Conservation (phyloP, 1,139 yeast species). For the Suhomyces coccinellae region DNA sequence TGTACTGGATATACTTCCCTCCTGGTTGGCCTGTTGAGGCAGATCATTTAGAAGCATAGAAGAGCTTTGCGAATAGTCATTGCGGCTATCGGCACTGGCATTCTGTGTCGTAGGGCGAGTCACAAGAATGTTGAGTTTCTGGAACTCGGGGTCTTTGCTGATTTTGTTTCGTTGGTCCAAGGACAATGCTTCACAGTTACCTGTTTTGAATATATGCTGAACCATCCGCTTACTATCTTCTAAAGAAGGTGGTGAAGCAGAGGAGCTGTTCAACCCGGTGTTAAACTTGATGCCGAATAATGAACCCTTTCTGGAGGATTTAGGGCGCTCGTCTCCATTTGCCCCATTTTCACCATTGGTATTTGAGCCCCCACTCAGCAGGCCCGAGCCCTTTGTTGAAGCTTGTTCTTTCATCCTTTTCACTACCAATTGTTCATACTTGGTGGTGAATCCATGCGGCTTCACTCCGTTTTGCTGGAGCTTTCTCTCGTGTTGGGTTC, state of each 20-base stretch:
- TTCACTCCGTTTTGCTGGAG: conserved; percentile 43
- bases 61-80: conserved; percentile 39
- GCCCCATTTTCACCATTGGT: conserved; percentile 3
- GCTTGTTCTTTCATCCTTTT: conserved; percentile 42
- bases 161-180: conserved; percentile 38
- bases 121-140: conserved; percentile 35
- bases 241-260: conserved; percentile 1
- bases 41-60: conserved; percentile 35
- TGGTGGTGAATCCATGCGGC: conserved; percentile 47
- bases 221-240: conserved; percentile 13
- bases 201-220: conserved; percentile 31
- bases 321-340: conserved; percentile 27
- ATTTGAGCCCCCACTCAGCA: conserved; percentile 4
- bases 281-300: conserved; percentile 45
- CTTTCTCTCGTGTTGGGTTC: conserved; percentile 39
- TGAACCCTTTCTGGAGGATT: conserved; percentile 37
- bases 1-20: conserved; percentile 24
- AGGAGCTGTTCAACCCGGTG: conserved; percentile 12
- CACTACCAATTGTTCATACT: conserved; percentile 43
- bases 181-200: conserved; percentile 35
- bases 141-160: conserved; percentile 33
- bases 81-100: conserved; percentile 17
- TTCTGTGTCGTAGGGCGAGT: conserved; percentile 34
- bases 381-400: conserved; percentile 6
- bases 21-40: conserved; percentile 14